Evolutionary conservation across 2,329 filamentous ascomycete genomes (phyloP), one percentile per base, ranked within the genome.

Genomic region (Daldinia eschscholtzii): DNA sequence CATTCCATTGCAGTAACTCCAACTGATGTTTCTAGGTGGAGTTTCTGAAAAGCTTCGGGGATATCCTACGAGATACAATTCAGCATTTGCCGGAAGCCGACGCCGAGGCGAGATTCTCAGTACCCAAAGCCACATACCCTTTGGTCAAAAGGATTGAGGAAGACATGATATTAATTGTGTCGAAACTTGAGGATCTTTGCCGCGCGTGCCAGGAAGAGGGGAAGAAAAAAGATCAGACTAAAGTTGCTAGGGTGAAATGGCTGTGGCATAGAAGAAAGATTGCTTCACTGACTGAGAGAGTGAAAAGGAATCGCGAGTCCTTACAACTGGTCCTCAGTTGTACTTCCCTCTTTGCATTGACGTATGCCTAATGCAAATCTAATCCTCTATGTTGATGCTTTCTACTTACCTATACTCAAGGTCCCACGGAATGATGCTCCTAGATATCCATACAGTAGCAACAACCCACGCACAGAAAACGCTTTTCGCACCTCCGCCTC

Each of bases 371-470:
- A 28, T 28, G 6, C 20, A 1, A 20, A 1, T 3, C 13, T 2
- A 0, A 28, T 2, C 15, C 3, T 23, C 1, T 23, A 23, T 23
- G 20, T 23, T 23, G 1, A 2, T 23, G 20, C 20, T 23, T 23
- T 23, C 13, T 13, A 30, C 20, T 7, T n/a, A 23, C 35, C 65
- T 10, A 57, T 15, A 1, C 15, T 41, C n/a, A 35, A 68, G 63
- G 26, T 33, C 42, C 5, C 30, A 64, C 3, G 60, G 56, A 3
- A 66, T 13, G 28, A 64, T 70, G 57, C 20, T 68, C 2, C 4
- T 65, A n/a, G 68, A 61, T 35, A 65, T 67, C 18, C 55, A 59
- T 18, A 39, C 52, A 28, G 50, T 64, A 30, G 41, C 59, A 35
- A 57, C 39, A 6, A 67, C 33, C 5, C 60, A 55, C 23, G 6